Percentiles rank a stretch among this genome's conserved stretches.
phyloP scores from a whole-genome alignment of 2,329 filamentous ascomycete genomes.

The Chalaropsis ovoidea region DNA sequence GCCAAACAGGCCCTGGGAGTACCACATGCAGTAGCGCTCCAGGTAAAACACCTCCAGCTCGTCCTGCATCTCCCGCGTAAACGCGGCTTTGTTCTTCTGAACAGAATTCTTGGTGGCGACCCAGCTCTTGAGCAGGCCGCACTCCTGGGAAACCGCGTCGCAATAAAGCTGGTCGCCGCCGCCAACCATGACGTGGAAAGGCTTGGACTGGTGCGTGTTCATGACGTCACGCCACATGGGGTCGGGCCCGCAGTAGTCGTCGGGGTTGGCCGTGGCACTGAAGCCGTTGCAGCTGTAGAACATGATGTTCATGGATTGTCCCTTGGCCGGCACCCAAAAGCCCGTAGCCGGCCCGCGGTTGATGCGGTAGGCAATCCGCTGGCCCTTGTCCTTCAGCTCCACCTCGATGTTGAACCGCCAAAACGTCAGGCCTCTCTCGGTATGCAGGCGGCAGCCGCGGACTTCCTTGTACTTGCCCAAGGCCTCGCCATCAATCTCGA shows the following conservation, averaged over 20 bases:
- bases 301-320: constrained; percentile 94
- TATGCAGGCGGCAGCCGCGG: constrained; percentile 68
- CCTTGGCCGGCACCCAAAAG: constrained; percentile 86
- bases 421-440: constrained; percentile 81
- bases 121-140: constrained; percentile 72
- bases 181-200: constrained; percentile 97
- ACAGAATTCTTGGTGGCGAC: constrained; percentile 66
- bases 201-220: constrained; percentile 78
- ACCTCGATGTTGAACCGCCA: constrained; percentile 96
- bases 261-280: constrained; percentile 63
- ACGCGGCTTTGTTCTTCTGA: constrained; percentile 68
- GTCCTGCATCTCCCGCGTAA: constrained; percentile 71
- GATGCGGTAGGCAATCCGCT: constrained; percentile 89
- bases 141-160: constrained; percentile 67
- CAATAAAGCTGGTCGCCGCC: constrained; percentile 97
- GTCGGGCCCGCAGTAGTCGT: constrained; percentile 82
- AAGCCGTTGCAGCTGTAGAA: constrained; percentile 98
- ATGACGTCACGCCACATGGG: constrained; percentile 94
- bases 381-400: constrained; percentile 66
- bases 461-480: constrained; percentile 74
- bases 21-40: constrained; percentile 84
- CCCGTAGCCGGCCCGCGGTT: constrained; percentile 79
- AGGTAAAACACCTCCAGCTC: constrained; percentile 86
- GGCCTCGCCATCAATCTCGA: constrained; percentile 64
- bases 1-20: constrained; percentile 89